Base-by-base conservation (phyloP, 495 filamentous ascomycete species). In the Xylaria cubensis region DNA sequence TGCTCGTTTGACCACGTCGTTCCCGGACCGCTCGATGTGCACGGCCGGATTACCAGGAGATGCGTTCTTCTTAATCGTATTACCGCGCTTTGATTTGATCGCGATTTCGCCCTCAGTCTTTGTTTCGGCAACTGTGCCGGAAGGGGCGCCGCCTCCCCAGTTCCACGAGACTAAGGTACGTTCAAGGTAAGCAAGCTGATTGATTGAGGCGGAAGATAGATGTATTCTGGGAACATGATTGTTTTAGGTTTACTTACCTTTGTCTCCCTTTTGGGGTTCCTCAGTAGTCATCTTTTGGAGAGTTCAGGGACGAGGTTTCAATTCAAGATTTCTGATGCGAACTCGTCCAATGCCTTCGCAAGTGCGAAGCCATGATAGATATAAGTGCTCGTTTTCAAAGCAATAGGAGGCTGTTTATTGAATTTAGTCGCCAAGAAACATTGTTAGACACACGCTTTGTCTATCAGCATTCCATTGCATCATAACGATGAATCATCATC, bases 1-100 rank as follows among this genome's bases (percentile, higher is more conserved):
- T 26, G 87, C 84, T 64, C 81, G 80, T 78, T 91, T 91, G 44
- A 90, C 89, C 50, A 90, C 90, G 77, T 91, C 89, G 75, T 92
- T 90, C 42, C 90, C 89, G 6, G 82, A 74, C 24, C 89, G 83
- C 68, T 79, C 80, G 70, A 90, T 75, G 72, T 85, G 85, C 19
- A 91, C 87, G 55, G 87, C 90, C 2, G 88, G 89, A 72, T 92
- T 86, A 19, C 82, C 82, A 51, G 85, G 80, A 32, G 85, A 80
- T 70, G 86, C 89, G 58, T 88, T 87, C 79, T 87, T 89, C 79
- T 85, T 86, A 76, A 91, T 85, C 19, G 84, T 88, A 74, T 91
- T 92, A 74, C 89, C 89, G 34, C 81, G 80, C 76, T 90, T 85
- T 32, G 88, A 87, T 74, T 85, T 77, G 69, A 92, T 87, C 44